Evolutionary conservation across 345 rosid genomes (phyloP), one percentile per base, ranked within the genome.

Genomic region (Salix exigua): DNA sequence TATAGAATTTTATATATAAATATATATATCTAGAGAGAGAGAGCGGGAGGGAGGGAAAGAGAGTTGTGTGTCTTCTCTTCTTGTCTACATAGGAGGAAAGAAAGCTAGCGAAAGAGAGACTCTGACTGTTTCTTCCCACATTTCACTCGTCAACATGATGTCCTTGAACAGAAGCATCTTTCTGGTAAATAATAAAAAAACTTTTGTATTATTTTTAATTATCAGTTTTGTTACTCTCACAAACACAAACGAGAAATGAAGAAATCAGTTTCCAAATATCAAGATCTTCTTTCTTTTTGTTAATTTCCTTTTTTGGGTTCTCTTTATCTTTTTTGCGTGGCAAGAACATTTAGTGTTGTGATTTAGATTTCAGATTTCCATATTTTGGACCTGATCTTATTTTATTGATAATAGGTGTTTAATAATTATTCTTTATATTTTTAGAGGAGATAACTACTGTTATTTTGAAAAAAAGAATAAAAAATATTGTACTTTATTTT

Each of bases 111-210:
- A 38, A 30, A 60, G 62, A 73, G 40, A 78, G 33, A 33, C 37
- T 33, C 35, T 33, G 44, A 50, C 48, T 51, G 14, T 60, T 74
- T 66, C 61, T 74, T 79, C 65, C 62, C 17, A 23, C 74, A n/a
- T 33, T 79, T 75, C 50, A 37, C 28, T 51, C 82, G 42, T 75
- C 82, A 50, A 17, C n/a, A 79, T 79, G 82, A 79, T 79, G 78
- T 79, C 75, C 30, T 75, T 79, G 58, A 74, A 70, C 10, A 66
- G 70, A 63, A 74, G 44, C 82, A 61, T 25, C 26, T 69, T 74
- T 21, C 55, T 79, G 82, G 82, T 79, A 79, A 50, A 50, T 50
- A 50, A 68, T 62, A 12, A 58, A 44, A 44, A 61, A 12, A 30
- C 18, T 66, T 4, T 37, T 7, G 21, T 10, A 31, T 26, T 13